Base-by-base conservation (phyloP, 1,284 basidiomycete species). In the Thelephora terrestris region DNA sequence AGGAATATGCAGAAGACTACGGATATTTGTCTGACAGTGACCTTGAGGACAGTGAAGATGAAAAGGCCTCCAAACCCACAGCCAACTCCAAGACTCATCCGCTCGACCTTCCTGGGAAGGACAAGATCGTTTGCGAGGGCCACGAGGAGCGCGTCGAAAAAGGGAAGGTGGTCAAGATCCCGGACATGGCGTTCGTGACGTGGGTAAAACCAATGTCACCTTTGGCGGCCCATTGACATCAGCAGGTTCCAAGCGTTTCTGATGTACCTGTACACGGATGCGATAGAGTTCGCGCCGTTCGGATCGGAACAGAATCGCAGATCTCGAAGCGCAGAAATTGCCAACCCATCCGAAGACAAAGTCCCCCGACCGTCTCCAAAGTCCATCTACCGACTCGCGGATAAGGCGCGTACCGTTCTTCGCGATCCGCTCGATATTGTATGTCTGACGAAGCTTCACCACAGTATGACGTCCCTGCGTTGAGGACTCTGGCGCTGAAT, bases 211-310 rank as follows among this genome's bases (percentile, higher is more conserved):
- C 34, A 36, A 10, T n/a, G 10, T 10, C n/a, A 36, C 12, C 34
- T n/a, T 36, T 10, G 12, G 10, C 34, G 10, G n/a, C n/a, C n/a
- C n/a, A n/a, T 36, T 36, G 34, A 36, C 10, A 36, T 36, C n/a
- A 10, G 12, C 10, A 62, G 59, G 2, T 57, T 52, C 52, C 52
- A 54, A 42, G 51, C 56, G 0, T 51, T 58, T 39, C 47, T 61
- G 1, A 53, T 53, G 43, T 61, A 55, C 43, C 24, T 58, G 2
- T 60, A 58, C 36, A 53, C 52, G 1, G 50, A 52, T 5, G 47
- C 50, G 27, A 17, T 61, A 14, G 5, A 42, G 2, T 60, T 62
- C 40, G 49, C 52, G 1, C 58, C 56, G 1, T 51, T 62, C n/a
- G 53, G 24, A 20, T 60, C 57, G 16, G 45, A 52, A 27, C 46